Percentiles rank a stretch among this genome's conserved stretches.
These are phyloP conservation scores for Colletotrichum lupini DNA, from an alignment of 2,329 filamentous ascomycete species.

Conservation along the genomic window DNA sequence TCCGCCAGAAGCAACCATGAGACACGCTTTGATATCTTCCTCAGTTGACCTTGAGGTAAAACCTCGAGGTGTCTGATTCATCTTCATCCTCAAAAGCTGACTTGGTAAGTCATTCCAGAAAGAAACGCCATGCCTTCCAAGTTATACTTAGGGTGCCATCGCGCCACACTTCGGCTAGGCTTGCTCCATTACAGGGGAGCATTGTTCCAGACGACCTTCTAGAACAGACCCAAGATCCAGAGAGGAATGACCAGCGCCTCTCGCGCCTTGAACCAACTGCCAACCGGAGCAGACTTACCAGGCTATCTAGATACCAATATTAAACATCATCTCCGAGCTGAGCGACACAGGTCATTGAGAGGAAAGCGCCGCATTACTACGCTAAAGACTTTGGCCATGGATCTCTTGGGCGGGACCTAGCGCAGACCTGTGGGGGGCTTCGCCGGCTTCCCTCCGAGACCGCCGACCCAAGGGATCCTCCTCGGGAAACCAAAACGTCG, in stretches of 20 bases:
- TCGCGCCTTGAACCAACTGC: slow-evolving; percentile 11
- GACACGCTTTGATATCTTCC: slow-evolving; percentile 1
- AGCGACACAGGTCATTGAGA: background rate
- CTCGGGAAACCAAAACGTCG: slow-evolving; percentile 14
- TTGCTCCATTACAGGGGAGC: slow-evolving; percentile 10
- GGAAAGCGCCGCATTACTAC: background rate
- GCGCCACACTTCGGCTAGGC: slow-evolving; percentile 23
- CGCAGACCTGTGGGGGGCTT: slow-evolving; percentile 16
- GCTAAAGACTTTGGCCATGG: background rate
- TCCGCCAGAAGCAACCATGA: background rate
- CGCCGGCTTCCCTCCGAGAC: slow-evolving; percentile 21
- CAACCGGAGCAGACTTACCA: background rate
- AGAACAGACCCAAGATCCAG: slow-evolving; percentile 14
- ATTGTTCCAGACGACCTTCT: slow-evolving; percentile 28
- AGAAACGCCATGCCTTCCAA: background rate
- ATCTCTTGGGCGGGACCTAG: background rate
- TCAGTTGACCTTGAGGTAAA: background rate
- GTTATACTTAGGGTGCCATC: background rate
- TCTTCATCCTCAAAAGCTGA: background rate
- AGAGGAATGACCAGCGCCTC: slow-evolving; percentile 5
- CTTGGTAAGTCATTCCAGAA: background rate
- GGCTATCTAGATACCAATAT: background rate
- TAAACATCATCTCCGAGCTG: background rate
- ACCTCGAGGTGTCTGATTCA: background rate
- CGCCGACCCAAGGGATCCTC: slow-evolving; percentile 10